Evolutionary conservation across 2,329 filamentous ascomycete species (phyloP), one percentile per base, ranked within the genome.

Genomic region (Byssoonygena ceratinophila): DNA sequence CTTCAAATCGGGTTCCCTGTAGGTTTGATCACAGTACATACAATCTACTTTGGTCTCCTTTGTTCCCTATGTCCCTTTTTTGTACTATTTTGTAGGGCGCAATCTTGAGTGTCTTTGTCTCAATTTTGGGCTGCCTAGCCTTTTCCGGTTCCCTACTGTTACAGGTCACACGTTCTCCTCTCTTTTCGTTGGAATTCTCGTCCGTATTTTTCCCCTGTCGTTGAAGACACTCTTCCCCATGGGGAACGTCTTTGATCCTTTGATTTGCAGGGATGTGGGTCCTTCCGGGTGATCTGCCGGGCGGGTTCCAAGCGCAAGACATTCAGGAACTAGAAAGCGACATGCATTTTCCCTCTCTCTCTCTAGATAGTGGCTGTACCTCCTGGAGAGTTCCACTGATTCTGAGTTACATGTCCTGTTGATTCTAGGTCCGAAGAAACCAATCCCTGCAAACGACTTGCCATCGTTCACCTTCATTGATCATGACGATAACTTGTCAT

Each of bases 391-490:
- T 25, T 41, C 36, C 7, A 41, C 46, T 49, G 41, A 49, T 23
- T 23, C 36, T 29, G 20, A 4, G 16, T 36, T 14, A 37, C 31
- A 32, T 49, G 37, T 34, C 25, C 4, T 36, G 55, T 55, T 46
- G 51, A 27, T 52, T 29, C 31, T 59, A 62, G 62, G 58, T 43
- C 50, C 58, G 32, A 55, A 54, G 45, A 51, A 61, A 29, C 58
- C 56, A 55, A 40, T 59, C 25, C 45, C 56, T 34, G 46, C 59
- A 20, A 55, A 48, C 61, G 66, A 56, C 59, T 55, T 45, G 6
- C 66, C 63, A 12, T 64, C 62, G 4, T 71, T 67, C 43, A 70
- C 68, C 20, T 71, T 71, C 55, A 70, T 71, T 54, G 66, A 68
- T 54, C 68, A 71, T 51, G 64, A 68, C 54, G 65, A 70, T 55